Conservation (phyloP, 148 eudicot species). For the Linanthus parryae region DNA sequence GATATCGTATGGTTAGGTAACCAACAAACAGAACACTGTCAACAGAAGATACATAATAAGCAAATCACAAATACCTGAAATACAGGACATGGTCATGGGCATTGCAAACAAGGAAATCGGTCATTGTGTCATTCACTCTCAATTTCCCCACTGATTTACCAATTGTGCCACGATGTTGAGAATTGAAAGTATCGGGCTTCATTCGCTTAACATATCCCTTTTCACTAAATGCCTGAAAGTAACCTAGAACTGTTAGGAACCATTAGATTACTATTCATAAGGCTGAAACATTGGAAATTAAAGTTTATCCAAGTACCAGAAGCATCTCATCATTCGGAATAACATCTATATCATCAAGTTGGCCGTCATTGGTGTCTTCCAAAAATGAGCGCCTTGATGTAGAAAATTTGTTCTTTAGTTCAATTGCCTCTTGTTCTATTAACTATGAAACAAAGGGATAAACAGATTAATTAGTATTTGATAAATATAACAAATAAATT, state of each 20-base stretch:
- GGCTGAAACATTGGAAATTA: background rate
- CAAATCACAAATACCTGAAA: constrained; percentile 59
- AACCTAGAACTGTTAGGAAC: background rate
- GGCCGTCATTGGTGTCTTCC: constrained; percentile 78
- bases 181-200: constrained; percentile 84
- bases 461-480: background rate
- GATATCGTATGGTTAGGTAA: too few relatives aligned
- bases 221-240: constrained; percentile 81
- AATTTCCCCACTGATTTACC: constrained; percentile 98
- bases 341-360: constrained; percentile 86
- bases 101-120: constrained; percentile 87
- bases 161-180: constrained; percentile 87
- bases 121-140: constrained; percentile 88
- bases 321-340: constrained; percentile 97
- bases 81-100: constrained; percentile 87
- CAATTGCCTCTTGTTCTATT: constrained; percentile 90
- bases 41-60: background rate
- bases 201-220: constrained; percentile 95
- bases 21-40: background rate
- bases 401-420: constrained; percentile 77
- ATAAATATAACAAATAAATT: too few relatives aligned
- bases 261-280: background rate
- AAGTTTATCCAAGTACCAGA: constrained; percentile 40
- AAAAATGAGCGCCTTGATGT: constrained; percentile 79
- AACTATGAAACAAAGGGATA: constrained; percentile 28